phyloP scores from a whole-genome alignment of 805 yeast species.

The Citeromyces matritensis region DNA sequence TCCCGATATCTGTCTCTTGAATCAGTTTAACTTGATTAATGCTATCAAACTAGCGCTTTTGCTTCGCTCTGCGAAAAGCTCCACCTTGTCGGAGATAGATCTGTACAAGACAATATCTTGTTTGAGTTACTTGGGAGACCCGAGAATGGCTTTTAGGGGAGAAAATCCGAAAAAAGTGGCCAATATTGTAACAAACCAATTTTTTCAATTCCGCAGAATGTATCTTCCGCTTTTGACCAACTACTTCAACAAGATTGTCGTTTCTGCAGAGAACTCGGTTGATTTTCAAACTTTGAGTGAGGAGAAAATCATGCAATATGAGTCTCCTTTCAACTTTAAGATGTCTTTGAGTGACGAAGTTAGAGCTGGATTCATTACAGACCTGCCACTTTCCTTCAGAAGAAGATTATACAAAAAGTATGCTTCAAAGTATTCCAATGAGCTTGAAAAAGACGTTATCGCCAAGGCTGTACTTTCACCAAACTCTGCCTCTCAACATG shows the following conservation, averaged over 20 bases:
- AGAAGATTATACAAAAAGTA: slow-evolving; percentile 17
- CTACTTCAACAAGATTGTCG: slow-evolving; percentile 17
- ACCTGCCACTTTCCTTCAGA: slow-evolving; percentile 38
- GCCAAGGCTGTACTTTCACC: slow-evolving; percentile 10
- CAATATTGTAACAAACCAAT: slow-evolving; percentile 76
- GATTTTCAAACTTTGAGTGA: background rate
- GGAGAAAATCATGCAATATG: background rate
- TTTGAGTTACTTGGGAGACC: slow-evolving; percentile 81
- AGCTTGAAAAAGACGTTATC: slow-evolving; percentile 13
- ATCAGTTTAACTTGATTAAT: slow-evolving; percentile 62
- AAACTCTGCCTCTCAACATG: background rate
- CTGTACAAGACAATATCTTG: slow-evolving; percentile 67
- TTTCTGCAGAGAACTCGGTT: slow-evolving; percentile 4
- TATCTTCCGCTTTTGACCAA: slow-evolving; percentile 50
- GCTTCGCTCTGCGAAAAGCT: slow-evolving; percentile 23
- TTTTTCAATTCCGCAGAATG: slow-evolving; percentile 47
- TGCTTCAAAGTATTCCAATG: slow-evolving; percentile 7
- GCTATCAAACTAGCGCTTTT: slow-evolving; percentile 62
- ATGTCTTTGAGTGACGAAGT: slow-evolving; percentile 18
- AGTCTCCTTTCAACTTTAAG: slow-evolving; percentile 5
- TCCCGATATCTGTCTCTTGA: slow-evolving; percentile 44
- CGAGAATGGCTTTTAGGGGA: slow-evolving; percentile 72
- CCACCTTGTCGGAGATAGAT: slow-evolving; percentile 38
- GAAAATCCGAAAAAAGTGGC: slow-evolving; percentile 83
- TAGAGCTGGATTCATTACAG: slow-evolving; percentile 22